Base-by-base conservation (phyloP, 2,329 filamentous ascomycete species). In the Cladosporium sp. region DNA sequence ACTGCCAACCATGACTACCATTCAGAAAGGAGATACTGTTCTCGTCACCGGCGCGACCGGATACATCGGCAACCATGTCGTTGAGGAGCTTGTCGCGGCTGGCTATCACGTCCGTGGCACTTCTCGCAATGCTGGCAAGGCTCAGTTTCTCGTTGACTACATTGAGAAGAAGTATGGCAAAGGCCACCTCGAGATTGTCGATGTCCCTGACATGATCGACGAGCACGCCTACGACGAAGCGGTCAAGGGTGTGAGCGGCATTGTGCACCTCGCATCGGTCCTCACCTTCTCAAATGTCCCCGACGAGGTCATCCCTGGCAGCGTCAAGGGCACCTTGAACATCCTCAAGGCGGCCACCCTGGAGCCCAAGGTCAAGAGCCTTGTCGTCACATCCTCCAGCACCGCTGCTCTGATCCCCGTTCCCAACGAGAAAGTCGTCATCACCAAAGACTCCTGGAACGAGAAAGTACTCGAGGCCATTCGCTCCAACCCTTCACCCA, bases 211-310 rank as follows among this genome's bases (percentile, higher is more conserved):
- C 18, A 73, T 85, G 34, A 71, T 73, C 2, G 71, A 72, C 1
- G 55, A 74, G 0, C 74, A 76, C 28, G 79, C 78, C 1, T 80
- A 82, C 60, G 75, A 82, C 38, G 68, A 76, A 21, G 79, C 77
- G 4, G 69, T 83, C 55, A 76, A 79, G 66, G 77, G 78, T 21
- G 77, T 78, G 28, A 72, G 77, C 1, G 81, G 80, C 8, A 76
- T 85, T 55, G 73, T 80, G 28, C 83, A 85, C 69, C 74, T 82
- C n/a, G 83, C 84, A 0, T 78, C 80, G 5, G 75, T 80, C 11
- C 66, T 81, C 4, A 75, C 71, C 0, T 78, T 80, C 44, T 75
- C 77, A 30, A 61, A 74, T 0, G 74, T 84, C 14, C 80, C 82
- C 1, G 72, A 82, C 7, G 70, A 76, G 0, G 79, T 83, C 7